Evolutionary conservation across 1,284 basidiomycete genomes (phyloP).

Genomic region (Ceratobasidium sp.): DNA sequence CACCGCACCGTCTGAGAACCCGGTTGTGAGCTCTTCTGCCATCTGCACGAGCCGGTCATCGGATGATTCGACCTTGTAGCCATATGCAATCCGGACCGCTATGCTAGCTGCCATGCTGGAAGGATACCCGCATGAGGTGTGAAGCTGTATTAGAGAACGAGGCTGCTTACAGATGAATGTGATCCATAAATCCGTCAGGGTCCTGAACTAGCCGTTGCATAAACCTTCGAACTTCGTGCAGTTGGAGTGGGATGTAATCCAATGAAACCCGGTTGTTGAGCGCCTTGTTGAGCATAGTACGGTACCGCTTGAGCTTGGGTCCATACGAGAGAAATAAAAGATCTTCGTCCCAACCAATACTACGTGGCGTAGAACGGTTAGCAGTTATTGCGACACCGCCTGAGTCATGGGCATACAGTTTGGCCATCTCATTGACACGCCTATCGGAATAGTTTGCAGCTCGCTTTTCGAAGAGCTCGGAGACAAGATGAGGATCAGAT

Average conservation of each 20-base stretch:
- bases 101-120: constrained; percentile 23
- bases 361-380: not conserved
- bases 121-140: not conserved
- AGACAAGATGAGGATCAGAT: constrained; percentile 10
- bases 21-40: constrained; percentile 3
- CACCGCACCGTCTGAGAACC: constrained; percentile 20
- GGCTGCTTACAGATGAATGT: constrained; percentile 12
- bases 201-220: not conserved
- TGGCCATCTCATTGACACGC: constrained; percentile 9
- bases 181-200: constrained; percentile 15
- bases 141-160: not conserved
- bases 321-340: constrained; percentile 15
- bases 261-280: constrained; percentile 33
- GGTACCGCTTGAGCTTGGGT: constrained; percentile 16
- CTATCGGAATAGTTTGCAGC: constrained; percentile 28
- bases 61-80: constrained; percentile 21
- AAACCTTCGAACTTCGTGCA: constrained; percentile 6
- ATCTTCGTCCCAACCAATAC: constrained; percentile 7
- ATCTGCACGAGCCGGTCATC: constrained; percentile 17
- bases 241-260: constrained; percentile 22
- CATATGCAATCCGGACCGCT: constrained; percentile 22
- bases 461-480: constrained; percentile 29
- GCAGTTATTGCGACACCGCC: not conserved
- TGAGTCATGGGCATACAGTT: constrained; percentile 29
- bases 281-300: constrained; percentile 20